Evolutionary conservation across 2,329 filamentous ascomycete genomes (phyloP).

Genomic region (Fusarium sp.): DNA sequence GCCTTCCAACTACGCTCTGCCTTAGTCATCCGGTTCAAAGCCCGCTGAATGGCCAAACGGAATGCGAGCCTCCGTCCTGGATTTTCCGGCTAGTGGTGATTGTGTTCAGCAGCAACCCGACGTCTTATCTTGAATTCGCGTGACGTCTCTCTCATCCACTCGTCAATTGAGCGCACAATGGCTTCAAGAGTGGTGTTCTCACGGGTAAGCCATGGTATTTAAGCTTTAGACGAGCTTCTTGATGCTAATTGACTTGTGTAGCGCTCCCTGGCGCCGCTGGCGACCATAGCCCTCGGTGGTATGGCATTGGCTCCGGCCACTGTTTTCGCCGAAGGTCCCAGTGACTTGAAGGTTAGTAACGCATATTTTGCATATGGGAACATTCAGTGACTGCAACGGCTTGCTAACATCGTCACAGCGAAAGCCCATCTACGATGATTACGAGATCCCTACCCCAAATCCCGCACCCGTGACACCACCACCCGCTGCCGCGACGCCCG

Average conservation of each 20-base stretch:
- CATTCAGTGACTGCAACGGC: background rate
- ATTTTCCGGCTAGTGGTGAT: slow-evolving; percentile 50
- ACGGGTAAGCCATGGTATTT: slow-evolving; percentile 60
- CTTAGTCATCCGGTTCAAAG: slow-evolving; percentile 40
- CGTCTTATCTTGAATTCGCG: slow-evolving; percentile 47
- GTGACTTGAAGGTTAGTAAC: slow-evolving; percentile 52
- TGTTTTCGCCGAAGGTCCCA: slow-evolving; percentile 68
- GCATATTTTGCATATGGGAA: background rate
- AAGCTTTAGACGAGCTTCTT: slow-evolving; percentile 26
- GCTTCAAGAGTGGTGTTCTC: slow-evolving; percentile 73
- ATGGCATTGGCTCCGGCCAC: slow-evolving; percentile 64
- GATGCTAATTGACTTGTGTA: slow-evolving; percentile 56
- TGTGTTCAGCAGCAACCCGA: slow-evolving; percentile 40
- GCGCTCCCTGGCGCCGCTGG: slow-evolving; percentile 69
- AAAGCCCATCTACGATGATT: slow-evolving; percentile 88
- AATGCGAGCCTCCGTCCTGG: slow-evolving; percentile 49
- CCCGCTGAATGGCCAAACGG: slow-evolving; percentile 38
- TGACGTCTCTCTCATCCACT: slow-evolving; percentile 47
- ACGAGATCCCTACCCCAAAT: slow-evolving; percentile 63
- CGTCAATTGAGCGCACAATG: slow-evolving; percentile 69
- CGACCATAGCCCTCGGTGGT: slow-evolving; percentile 65
- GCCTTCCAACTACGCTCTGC: slow-evolving; percentile 20
- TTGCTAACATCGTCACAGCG: slow-evolving; percentile 51
- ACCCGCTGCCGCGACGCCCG: slow-evolving; percentile 50
- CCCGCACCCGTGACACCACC: slow-evolving; percentile 50